A percentile compares a stretch with the other conserved stretches of the same genome.
Evolutionary conservation across 2,329 filamentous ascomycete species (phyloP).

Genomic region (Aspergillus terreus): DNA sequence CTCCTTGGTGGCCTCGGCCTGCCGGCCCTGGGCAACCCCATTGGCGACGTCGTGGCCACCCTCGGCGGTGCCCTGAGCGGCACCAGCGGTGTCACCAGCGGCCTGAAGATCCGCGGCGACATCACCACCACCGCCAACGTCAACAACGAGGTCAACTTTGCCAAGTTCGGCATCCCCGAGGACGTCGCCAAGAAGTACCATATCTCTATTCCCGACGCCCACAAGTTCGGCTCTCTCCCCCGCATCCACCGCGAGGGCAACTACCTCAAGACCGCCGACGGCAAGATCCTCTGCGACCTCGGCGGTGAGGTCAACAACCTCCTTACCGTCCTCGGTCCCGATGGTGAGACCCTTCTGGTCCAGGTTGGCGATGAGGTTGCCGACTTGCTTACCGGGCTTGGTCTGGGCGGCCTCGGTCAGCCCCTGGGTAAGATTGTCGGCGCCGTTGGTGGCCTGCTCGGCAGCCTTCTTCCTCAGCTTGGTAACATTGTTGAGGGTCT

Average conservation of each 20-base stretch:
- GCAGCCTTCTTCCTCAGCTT: slow-evolving; percentile 25
- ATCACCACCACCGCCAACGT: slow-evolving; percentile 19
- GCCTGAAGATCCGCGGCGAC: slow-evolving; percentile 14
- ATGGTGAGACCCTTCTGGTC: slow-evolving; percentile 28
- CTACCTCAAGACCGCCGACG: background rate
- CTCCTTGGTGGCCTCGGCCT: slow-evolving; percentile 10
- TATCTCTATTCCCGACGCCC: too few relatives aligned
- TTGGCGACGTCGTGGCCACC: too few relatives aligned
- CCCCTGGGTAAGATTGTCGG: slow-evolving; percentile 26
- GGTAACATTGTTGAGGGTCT: slow-evolving; percentile 15
- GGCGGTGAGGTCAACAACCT: slow-evolving; percentile 27
- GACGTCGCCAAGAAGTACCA: background rate
- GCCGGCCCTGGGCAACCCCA: too few relatives aligned
- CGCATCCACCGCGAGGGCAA: too few relatives aligned
- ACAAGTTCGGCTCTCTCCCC: too few relatives aligned
- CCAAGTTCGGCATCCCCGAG: slow-evolving; percentile 8
- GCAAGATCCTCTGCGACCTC: slow-evolving; percentile 21
- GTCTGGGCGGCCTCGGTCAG: slow-evolving; percentile 25
- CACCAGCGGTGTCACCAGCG: slow-evolving; percentile 19
- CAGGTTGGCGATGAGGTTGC: slow-evolving; percentile 25
- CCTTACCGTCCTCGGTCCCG: slow-evolving; percentile 28
- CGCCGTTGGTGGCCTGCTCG: slow-evolving; percentile 15
- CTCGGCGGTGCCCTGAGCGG: too few relatives aligned
- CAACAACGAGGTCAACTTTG: too few relatives aligned
- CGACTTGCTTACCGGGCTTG: slow-evolving; percentile 25